Base-by-base conservation (phyloP, 495 filamentous ascomycete species). In the Astrocystis sublimbata region DNA sequence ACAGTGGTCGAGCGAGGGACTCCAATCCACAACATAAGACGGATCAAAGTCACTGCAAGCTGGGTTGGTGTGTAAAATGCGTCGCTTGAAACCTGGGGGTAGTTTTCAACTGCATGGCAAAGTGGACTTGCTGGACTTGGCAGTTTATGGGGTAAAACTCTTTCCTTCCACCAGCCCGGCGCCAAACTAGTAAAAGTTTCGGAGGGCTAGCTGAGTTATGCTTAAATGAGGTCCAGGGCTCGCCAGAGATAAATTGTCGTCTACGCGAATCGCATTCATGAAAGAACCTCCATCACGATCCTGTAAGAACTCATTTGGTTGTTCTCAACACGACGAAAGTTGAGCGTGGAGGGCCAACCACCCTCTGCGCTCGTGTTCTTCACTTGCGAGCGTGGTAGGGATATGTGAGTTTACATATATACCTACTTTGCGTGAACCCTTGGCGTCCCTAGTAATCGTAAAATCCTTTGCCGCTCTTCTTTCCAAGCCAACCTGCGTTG, bases 391-490 rank as follows among this genome's bases (percentile, higher is more conserved):
- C 46, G 7, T 28, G 24, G 8, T 49, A 6, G 46, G 5, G n/a
- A 49, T 28, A 21, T 12, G 6, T 13, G 21, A 30, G 6, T 30
- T 59, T n/a, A 8, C 30, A 50, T 7, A 33, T 33, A 41, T 51
- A 13, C 12, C 28, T 52, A 41, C 43, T 19, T 6, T 60, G 1
- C 45, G 36, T 10, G 7, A 24, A 15, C 6, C 26, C 45, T 52
- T 21, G 7, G 26, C 21, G 7, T n/a, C 30, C 2, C 45, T 64
- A 81, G 65, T 97, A 98, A 31, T 94, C 89, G 73, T 97, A 97
- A 74, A 97, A 97, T 10, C 94, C 94, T 79, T 92, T 97, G 17
- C 93, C 92, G 67, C 87, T 90, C 84, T 99, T 99, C 87, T 96
- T 97, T 26, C 94, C 94, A 63, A 97, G 67, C 94, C 94, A 99